Conservation (phyloP, 2,329 filamentous ascomycete species). For the Verticillium isaacii region DNA sequence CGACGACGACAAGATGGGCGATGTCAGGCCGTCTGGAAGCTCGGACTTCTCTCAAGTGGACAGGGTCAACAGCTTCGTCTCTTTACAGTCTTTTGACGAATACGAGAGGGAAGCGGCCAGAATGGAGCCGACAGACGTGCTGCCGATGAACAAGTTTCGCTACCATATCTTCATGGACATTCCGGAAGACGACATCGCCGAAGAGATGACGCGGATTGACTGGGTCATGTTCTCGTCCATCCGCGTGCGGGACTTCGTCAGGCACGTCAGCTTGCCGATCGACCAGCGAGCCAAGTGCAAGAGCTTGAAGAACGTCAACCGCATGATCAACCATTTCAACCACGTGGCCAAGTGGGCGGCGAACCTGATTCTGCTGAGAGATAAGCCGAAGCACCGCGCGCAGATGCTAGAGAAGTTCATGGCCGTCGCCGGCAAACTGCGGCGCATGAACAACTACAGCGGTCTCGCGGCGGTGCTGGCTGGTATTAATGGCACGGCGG, state of each 20-base stretch:
- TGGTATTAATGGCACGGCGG: constrained; percentile 81
- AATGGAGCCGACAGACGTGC: constrained; percentile 64
- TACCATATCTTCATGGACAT: constrained; percentile 90
- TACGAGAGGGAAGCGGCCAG: constrained; percentile 74
- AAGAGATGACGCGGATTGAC: constrained; percentile 91
- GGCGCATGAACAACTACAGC: constrained; percentile 95
- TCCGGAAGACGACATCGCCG: constrained; percentile 78
- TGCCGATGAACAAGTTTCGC: constrained; percentile 75
- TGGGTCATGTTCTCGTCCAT: constrained; percentile 99
- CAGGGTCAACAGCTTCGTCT: constrained; percentile 36
- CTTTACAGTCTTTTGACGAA: constrained; percentile 66
- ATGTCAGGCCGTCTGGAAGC: constrained; percentile 39
- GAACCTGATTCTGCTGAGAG: constrained; percentile 80
- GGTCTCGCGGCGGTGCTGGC: constrained; percentile 90
- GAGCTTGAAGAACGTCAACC: constrained; percentile 80
- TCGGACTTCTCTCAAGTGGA: constrained; percentile 38
- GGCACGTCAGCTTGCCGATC: constrained; percentile 75
- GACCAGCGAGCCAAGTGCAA: constrained; percentile 70
- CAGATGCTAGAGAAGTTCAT: constrained; percentile 94
- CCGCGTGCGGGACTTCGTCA: constrained; percentile 84
- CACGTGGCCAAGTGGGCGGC: constrained; percentile 78
- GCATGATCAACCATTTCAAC: constrained; percentile 92
- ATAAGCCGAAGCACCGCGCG: constrained; percentile 93
- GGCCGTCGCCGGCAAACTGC: constrained; percentile 78
- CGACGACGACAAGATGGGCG: constrained; percentile 36